A percentile compares a stretch with the other conserved stretches of the same genome.
phyloP scores from a whole-genome alignment of 208 protist species.

The Vickermania ingenoplastis region DNA sequence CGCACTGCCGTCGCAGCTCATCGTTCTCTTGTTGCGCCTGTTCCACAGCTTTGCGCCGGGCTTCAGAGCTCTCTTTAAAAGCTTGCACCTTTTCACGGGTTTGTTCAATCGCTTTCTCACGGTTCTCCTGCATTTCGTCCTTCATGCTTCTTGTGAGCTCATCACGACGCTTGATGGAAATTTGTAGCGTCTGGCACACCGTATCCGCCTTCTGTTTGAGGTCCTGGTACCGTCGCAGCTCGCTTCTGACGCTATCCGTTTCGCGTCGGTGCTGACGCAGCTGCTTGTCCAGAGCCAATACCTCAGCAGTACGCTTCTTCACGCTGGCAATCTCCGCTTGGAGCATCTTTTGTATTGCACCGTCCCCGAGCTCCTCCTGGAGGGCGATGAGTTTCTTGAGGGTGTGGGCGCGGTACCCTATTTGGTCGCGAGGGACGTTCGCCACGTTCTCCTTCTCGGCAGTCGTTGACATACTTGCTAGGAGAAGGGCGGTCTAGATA shows the following conservation, averaged over 20 bases:
- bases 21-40: slow-evolving; percentile 37
- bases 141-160: slow-evolving; percentile 30
- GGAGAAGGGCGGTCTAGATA: too few relatives aligned
- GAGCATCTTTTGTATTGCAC: slow-evolving; percentile 42
- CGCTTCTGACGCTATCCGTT: slow-evolving; percentile 21
- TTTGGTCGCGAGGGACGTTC: slow-evolving; percentile 2
- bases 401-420: slow-evolving; percentile 19
- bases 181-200: slow-evolving; percentile 42
- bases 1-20: slow-evolving; percentile 30
- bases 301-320: slow-evolving; percentile 62
- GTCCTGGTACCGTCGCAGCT: slow-evolving; percentile 11
- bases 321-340: slow-evolving; percentile 58
- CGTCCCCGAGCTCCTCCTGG: slow-evolving; percentile 40
- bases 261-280: slow-evolving; percentile 17
- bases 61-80: slow-evolving; percentile 32
- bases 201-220: slow-evolving; percentile 14
- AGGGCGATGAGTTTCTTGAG: slow-evolving; percentile 31
- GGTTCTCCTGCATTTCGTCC: slow-evolving; percentile 49
- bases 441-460: not conserved
- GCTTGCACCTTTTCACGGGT: slow-evolving; percentile 33
- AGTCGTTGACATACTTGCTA: not conserved
- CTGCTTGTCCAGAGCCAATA: slow-evolving; percentile 43
- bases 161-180: slow-evolving; percentile 32
- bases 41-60: slow-evolving; percentile 23
- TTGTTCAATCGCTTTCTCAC: slow-evolving; percentile 20